Conservation (phyloP, 345 rosid species). For the Eucalyptus pauciflora region DNA sequence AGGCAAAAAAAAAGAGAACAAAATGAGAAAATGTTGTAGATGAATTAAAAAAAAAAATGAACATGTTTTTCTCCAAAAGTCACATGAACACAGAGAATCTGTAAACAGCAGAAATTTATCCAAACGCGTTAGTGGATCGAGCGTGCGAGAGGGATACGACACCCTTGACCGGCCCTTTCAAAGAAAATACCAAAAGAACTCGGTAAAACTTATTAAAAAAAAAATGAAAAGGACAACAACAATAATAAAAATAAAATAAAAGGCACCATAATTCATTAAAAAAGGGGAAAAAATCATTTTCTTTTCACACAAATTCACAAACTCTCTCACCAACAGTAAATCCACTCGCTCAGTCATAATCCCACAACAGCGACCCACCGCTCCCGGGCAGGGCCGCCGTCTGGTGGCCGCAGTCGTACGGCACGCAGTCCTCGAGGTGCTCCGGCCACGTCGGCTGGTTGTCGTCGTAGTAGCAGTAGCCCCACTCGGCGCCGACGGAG, state of each 20-base stretch:
- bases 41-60: not conserved
- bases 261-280: not conserved
- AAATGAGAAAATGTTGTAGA: not conserved
- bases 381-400: not conserved
- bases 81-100: not conserved
- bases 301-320: not conserved
- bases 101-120: not conserved
- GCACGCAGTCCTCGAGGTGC: not conserved
- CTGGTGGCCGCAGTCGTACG: not conserved
- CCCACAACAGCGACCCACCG: not conserved
- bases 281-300: not conserved
- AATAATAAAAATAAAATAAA: not conserved
- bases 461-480: not conserved
- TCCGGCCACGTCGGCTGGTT: not conserved
- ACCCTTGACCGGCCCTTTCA: not conserved
- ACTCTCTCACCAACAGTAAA: not conserved
- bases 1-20: not conserved
- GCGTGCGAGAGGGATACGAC: not conserved
- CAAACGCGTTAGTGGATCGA: not conserved
- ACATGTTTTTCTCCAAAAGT: not conserved
- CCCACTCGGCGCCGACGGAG: constrained; percentile 14
- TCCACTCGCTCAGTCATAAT: not conserved
- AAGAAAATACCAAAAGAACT: not conserved
- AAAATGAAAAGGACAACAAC: not conserved
- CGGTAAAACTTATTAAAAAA: not conserved